Evolutionary conservation across 139 green algal genomes (phyloP).

Genomic region (Chlorella sp.): DNA sequence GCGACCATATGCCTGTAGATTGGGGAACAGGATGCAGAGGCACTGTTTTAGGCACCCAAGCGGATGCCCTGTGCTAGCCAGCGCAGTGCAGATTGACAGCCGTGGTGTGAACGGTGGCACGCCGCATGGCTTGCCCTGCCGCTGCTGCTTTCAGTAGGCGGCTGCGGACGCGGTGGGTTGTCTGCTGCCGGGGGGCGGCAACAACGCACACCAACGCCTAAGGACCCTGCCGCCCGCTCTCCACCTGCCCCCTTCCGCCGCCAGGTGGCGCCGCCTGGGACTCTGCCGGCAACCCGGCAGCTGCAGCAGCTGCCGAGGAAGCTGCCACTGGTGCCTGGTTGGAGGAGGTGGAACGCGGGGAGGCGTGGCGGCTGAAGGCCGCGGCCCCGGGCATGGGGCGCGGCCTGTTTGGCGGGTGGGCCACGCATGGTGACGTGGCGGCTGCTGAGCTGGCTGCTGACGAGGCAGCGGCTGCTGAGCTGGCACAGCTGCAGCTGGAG

Average conservation of each 20-base stretch:
- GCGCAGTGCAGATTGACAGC: neutral
- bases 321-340: conserved; percentile 66
- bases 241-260: neutral
- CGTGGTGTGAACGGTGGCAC: neutral
- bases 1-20: too few species aligned
- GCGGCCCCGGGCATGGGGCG: conserved; percentile 57
- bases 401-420: conserved; percentile 68
- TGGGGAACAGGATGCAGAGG: too few species aligned
- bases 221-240: neutral
- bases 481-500: neutral
- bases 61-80: neutral
- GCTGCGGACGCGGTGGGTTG: too few species aligned
- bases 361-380: neutral
- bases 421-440: neutral
- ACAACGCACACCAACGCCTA: neutral
- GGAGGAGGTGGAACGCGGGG: conserved; percentile 48
- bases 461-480: neutral
- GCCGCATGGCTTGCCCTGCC: too few species aligned
- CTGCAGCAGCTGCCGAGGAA: conserved; percentile 52
- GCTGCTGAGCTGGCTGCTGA: neutral
- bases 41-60: too few species aligned
- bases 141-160: too few species aligned
- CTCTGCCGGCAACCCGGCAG: conserved; percentile 42
- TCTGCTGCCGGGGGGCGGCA: too few species aligned
- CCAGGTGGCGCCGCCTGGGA: conserved; percentile 59